Evolutionary conservation across 768 basidiomycete genomes (phyloP).

Genomic region (Termitomyces sp.): DNA sequence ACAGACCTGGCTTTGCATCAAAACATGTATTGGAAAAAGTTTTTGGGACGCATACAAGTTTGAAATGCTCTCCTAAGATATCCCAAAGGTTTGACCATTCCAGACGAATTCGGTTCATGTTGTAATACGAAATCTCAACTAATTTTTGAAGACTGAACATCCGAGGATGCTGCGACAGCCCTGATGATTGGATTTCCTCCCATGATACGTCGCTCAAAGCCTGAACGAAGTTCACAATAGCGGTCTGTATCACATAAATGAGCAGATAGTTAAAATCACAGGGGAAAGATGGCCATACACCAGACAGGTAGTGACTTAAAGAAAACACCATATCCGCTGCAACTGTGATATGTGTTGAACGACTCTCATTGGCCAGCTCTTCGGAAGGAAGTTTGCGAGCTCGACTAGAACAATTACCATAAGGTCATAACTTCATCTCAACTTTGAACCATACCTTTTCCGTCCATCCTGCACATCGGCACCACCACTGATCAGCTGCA

Average conservation of each 20-base stretch:
- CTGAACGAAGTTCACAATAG: conserved; percentile 96
- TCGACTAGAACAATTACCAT: conserved; percentile 28
- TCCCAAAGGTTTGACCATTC: conserved; percentile 99
- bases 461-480: conserved; percentile 81
- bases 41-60: conserved; percentile 61
- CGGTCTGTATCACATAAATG: conserved; percentile 52
- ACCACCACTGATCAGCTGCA: conserved; percentile 95
- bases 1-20: conserved; percentile 65
- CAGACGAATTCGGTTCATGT: conserved; percentile 96
- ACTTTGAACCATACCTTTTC: conserved; percentile 55
- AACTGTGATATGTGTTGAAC: conserved; percentile 97
- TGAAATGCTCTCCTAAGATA: conserved; percentile 97
- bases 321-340: conserved; percentile 99
- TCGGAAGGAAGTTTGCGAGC: conserved; percentile 74
- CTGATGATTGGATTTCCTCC: conserved; percentile 99
- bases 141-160: conserved; percentile 97
- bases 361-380: conserved; percentile 93
- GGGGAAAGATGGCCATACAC: conserved; percentile 54
- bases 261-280: neutral
- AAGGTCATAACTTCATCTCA: conserved; percentile 7
- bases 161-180: conserved; percentile 88
- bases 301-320: conserved; percentile 88
- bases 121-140: conserved; percentile 99
- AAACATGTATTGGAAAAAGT: neutral
- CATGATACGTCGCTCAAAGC: conserved; percentile 96